phyloP scores from a whole-genome alignment of 768 basidiomycete species.

The Tulasnella sp. region DNA sequence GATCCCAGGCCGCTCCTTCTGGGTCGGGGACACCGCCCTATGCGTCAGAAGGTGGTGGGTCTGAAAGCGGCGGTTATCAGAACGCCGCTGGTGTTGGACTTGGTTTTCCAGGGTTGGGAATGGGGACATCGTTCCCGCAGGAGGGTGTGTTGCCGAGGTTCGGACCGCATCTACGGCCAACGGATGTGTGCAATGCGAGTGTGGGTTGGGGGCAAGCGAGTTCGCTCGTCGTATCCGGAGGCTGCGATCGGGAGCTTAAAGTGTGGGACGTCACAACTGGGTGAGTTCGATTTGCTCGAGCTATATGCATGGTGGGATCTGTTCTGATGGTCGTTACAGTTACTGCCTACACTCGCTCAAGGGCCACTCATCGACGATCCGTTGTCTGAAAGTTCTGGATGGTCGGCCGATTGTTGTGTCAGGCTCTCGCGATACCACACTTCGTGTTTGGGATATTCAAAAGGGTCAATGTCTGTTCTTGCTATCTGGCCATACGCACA shows the following conservation, averaged over 20 bases:
- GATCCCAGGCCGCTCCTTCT: too few species aligned
- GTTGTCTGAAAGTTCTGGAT: constrained; percentile 81
- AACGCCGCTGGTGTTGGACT: neutral
- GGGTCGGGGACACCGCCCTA: too few species aligned
- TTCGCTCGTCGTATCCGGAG: constrained; percentile 78
- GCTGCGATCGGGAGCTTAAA: constrained; percentile 82
- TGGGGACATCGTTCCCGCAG: neutral
- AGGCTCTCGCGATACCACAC: constrained; percentile 75
- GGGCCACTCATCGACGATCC: constrained; percentile 84
- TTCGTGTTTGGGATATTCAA: constrained; percentile 92
- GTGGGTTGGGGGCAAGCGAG: constrained; percentile 85
- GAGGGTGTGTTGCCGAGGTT: constrained; percentile 14
- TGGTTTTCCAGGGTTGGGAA: too few species aligned
- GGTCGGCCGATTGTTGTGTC: constrained; percentile 81
- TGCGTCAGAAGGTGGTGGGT: neutral
- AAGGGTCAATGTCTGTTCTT: constrained; percentile 54
- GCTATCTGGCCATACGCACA: constrained; percentile 65
- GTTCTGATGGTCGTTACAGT: constrained; percentile 22
- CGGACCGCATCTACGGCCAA: constrained; percentile 24
- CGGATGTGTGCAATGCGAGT: constrained; percentile 51
- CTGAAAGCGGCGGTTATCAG: neutral
- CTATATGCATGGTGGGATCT: neutral
- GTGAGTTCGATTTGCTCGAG: constrained; percentile 33
- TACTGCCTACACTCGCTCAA: constrained; percentile 66
- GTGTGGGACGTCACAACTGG: constrained; percentile 89